Evolutionary conservation across 768 basidiomycete genomes (phyloP), one percentile per base, ranked within the genome.

Genomic region (Lactarius evosmus): DNA sequence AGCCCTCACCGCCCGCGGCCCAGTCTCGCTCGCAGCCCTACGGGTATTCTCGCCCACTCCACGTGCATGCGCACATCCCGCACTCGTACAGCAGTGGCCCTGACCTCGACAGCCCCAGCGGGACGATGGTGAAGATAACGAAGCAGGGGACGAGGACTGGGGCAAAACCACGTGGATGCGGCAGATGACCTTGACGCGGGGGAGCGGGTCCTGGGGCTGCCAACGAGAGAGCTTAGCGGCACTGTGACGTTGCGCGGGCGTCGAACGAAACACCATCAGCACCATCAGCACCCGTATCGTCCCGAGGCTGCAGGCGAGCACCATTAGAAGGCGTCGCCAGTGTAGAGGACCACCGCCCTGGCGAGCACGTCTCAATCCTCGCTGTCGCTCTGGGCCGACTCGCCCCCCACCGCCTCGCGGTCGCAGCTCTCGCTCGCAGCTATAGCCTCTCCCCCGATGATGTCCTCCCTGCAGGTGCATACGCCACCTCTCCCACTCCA

Each of bases 141-240:
- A 91, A 89, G 90, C 93, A 12, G 81, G 79, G 14, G 84, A 88
- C 12, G 87, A 87, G 56, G 91, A 92, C 70, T 93, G 92, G 92
- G 91, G n/a, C n/a, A n/a, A n/a, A n/a, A 94, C 66, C 80, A 83
- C 38, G 81, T 94, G 69, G 89, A 92, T 51, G 82, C 84, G 6
- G 80, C 82, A 5, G 80, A 85, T 1, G 88, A 91, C 69, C 69
- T 87, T 44, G 85, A 87, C 59, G 74, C 70, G 2, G 77, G 79
- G 14, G 72, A 75, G 30, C 66, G 50, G 19, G 49, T 66, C 9
- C 50, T 75, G 12, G 69, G 67, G 16, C 34, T 72, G 12, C 46
- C 25, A 2, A 25, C 46, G 29, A 67, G 73, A 25, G 58, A 66
- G 1, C 74, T 46, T 30, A 65, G 78, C 33, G 75, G 76, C 12